These are phyloP conservation scores for Skeletonema tropicum DNA, from an alignment of 108 stramenopile genomes.

Conservation along the genomic window DNA sequence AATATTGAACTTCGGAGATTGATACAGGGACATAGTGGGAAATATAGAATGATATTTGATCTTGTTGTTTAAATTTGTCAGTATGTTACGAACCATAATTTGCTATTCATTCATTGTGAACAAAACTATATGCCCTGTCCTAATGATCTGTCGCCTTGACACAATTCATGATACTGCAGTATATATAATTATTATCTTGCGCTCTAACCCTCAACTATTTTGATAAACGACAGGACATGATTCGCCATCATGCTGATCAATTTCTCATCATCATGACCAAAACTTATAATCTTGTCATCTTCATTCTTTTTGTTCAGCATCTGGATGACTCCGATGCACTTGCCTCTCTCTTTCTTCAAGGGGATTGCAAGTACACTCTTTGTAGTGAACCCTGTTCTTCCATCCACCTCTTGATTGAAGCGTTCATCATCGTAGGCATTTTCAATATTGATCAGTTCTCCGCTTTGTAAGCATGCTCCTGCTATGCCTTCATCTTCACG, in stretches of 20 bases:
- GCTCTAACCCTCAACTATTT: conserved; percentile 46
- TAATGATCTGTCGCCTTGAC: too few relatives aligned
- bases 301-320: conserved; percentile 62
- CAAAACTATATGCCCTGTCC: too few relatives aligned
- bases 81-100: not conserved
- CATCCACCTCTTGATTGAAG: conserved; percentile 66
- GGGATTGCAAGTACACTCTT: conserved; percentile 57
- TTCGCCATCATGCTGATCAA: conserved; percentile 54
- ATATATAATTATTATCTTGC: too few relatives aligned
- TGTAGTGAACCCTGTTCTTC: conserved; percentile 66
- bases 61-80: not conserved
- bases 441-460: conserved; percentile 51
- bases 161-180: too few relatives aligned
- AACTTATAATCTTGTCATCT: conserved; percentile 35
- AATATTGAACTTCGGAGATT: not conserved
- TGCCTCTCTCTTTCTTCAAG: conserved; percentile 42
- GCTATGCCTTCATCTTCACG: conserved; percentile 44
- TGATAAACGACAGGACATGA: conserved; percentile 63
- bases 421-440: conserved; percentile 63
- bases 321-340: conserved; percentile 59
- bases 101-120: not conserved
- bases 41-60: not conserved
- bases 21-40: not conserved
- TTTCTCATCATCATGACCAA: conserved; percentile 58
- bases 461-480: conserved; percentile 46